These are phyloP conservation scores for Leptographium galeiforme DNA, from an alignment of 2,329 filamentous ascomycete genomes.

Conservation along the genomic window DNA sequence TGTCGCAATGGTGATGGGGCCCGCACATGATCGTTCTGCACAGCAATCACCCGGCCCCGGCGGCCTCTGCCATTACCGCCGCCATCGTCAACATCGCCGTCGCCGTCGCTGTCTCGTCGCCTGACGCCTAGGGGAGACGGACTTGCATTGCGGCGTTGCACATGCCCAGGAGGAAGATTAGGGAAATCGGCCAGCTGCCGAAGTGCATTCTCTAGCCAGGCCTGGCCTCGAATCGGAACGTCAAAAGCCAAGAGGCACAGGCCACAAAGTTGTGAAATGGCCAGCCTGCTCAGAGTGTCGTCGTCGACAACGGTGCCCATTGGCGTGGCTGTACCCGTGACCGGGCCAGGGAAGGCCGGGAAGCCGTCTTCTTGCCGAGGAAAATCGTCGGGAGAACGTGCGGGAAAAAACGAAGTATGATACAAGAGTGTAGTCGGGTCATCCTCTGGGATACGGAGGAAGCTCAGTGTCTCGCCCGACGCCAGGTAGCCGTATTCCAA, in stretches of 20 bases:
- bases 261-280: neutral
- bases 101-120: neutral
- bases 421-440: neutral
- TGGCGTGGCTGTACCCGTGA: neutral
- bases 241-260: neutral
- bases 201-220: neutral
- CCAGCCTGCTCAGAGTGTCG: neutral
- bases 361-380: neutral
- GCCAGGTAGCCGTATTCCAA: neutral
- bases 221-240: neutral
- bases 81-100: neutral
- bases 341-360: neutral
- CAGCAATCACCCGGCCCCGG: neutral
- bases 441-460: neutral
- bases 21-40: neutral
- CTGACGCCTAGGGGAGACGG: neutral
- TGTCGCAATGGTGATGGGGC: neutral
- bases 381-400: too few species aligned
- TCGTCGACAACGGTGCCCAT: neutral
- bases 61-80: neutral
- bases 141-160: neutral
- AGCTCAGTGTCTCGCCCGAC: neutral
- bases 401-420: too few species aligned
- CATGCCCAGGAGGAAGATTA: neutral
- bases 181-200: neutral